Evolutionary conservation across 768 basidiomycete genomes (phyloP).

Genomic region (Trametes cinnabarina): DNA sequence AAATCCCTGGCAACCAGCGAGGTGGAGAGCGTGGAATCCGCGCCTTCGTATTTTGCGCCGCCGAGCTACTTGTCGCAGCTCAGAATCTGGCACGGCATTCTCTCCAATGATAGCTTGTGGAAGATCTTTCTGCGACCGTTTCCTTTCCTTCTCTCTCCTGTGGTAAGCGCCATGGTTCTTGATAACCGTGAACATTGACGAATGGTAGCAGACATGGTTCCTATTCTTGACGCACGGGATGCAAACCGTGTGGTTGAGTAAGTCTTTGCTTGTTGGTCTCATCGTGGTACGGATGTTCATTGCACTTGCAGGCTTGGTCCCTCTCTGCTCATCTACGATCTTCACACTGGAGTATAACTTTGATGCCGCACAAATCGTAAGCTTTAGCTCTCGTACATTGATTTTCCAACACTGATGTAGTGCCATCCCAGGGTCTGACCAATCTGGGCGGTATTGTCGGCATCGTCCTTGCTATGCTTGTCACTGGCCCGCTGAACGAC

Average conservation of each 20-base stretch:
- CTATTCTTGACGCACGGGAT: constrained; percentile 40
- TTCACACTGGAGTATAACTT: constrained; percentile 45
- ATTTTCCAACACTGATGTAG: not conserved
- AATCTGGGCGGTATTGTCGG: constrained; percentile 45
- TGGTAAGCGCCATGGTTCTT: constrained; percentile 19
- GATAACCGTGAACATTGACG: not conserved
- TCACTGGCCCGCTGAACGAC: constrained; percentile 42
- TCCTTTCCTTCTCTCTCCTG: constrained; percentile 42
- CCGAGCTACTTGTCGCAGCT: constrained; percentile 37
- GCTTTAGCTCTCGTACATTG: not conserved
- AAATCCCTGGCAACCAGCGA: constrained; percentile 1
- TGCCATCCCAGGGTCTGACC: constrained; percentile 33
- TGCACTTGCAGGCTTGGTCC: constrained; percentile 37
- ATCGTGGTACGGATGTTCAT: constrained; percentile 17
- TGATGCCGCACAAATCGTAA: constrained; percentile 37
- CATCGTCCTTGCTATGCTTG: constrained; percentile 37
- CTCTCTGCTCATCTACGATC: constrained; percentile 44
- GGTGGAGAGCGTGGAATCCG: constrained; percentile 9
- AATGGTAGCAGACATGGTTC: constrained; percentile 32
- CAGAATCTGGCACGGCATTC: constrained; percentile 38
- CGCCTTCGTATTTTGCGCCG: not conserved
- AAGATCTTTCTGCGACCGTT: constrained; percentile 41
- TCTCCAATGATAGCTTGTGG: constrained; percentile 35
- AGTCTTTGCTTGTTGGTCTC: not conserved
- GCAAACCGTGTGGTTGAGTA: constrained; percentile 47